Percentiles rank a stretch among this genome's conserved stretches.
phyloP scores from a whole-genome alignment of 2,329 filamentous ascomycete genomes.

The Zasmidium cellare region DNA sequence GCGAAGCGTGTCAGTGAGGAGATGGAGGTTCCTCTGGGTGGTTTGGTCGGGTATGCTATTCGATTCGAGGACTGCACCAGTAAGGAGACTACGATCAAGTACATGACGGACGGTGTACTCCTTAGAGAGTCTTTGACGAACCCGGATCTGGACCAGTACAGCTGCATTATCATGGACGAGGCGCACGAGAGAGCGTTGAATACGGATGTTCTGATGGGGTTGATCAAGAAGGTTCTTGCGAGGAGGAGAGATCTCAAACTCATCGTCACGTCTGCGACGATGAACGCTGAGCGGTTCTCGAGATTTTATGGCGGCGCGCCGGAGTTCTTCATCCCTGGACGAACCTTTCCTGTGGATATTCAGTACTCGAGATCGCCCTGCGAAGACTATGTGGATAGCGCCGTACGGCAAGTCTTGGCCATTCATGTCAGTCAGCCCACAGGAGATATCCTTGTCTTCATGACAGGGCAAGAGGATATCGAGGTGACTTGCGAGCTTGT shows the following conservation, averaged over 20 bases:
- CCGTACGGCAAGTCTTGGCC: constrained; percentile 90
- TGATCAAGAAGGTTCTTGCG: constrained; percentile 95
- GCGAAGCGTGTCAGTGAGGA: constrained; percentile 97
- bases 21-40: constrained; percentile 90
- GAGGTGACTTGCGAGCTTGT: constrained; percentile 94
- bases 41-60: constrained; percentile 91
- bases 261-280: constrained; percentile 96
- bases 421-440: constrained; percentile 94
- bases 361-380: constrained; percentile 94
- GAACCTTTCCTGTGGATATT: constrained; percentile 95
- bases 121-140: constrained; percentile 91
- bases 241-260: constrained; percentile 88
- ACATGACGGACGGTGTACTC: constrained; percentile 97
- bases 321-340: constrained; percentile 92
- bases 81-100: constrained; percentile 93
- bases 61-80: constrained; percentile 98
- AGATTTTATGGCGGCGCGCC: constrained; percentile 95
- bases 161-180: constrained; percentile 99
- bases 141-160: constrained; percentile 90
- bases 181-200: constrained; percentile 96
- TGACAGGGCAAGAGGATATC: constrained; percentile 99
- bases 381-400: constrained; percentile 96
- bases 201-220: constrained; percentile 93
- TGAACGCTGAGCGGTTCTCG: constrained; percentile 96
- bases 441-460: constrained; percentile 96